A percentile compares a stretch with the other conserved stretches of the same genome.
These are phyloP conservation scores for Durio zibethinus DNA, from an alignment of 345 rosid genomes.

Conservation along the genomic window DNA sequence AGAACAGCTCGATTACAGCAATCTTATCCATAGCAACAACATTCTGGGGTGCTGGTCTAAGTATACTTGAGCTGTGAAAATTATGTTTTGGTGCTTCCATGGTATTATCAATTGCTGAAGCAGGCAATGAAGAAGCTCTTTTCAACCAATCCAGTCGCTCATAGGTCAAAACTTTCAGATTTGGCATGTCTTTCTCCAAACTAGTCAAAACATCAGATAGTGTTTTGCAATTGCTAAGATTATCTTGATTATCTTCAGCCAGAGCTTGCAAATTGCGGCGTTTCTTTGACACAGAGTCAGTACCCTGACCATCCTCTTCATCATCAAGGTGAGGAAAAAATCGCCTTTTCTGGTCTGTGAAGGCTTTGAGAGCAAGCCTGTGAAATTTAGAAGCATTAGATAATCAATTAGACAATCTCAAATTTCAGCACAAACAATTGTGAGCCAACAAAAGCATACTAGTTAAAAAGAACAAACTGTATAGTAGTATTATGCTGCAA, in stretches of 20 bases:
- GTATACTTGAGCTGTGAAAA: slow-evolving; percentile 46
- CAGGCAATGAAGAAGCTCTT: slow-evolving; percentile 68
- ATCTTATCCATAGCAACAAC: slow-evolving; percentile 46
- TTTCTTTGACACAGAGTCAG: slow-evolving; percentile 49
- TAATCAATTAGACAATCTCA: neutral
- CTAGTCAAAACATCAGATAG: slow-evolving; percentile 54
- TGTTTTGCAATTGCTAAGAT: slow-evolving; percentile 47
- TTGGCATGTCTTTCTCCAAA: slow-evolving; percentile 57
- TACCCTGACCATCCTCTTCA: slow-evolving; percentile 35
- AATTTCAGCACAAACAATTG: neutral
- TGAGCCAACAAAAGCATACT: too few species aligned
- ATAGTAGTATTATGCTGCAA: neutral
- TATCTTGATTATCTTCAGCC: slow-evolving; percentile 20
- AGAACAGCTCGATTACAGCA: slow-evolving; percentile 67
- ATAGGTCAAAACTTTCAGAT: slow-evolving; percentile 60
- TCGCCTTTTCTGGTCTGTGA: slow-evolving; percentile 84
- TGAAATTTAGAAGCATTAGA: slow-evolving; percentile 17
- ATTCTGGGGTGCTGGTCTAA: slow-evolving; percentile 48
- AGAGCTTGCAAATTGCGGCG: slow-evolving; percentile 37
- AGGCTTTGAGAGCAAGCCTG: slow-evolving; percentile 94
- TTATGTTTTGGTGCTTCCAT: slow-evolving; percentile 42
- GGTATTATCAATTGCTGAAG: slow-evolving; percentile 54
- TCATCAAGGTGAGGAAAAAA: slow-evolving; percentile 85
- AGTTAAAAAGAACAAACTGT: neutral
- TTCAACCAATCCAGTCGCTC: slow-evolving; percentile 83